Base-by-base conservation (phyloP, 257 asterid species). In the Solanum peruvianum region DNA sequence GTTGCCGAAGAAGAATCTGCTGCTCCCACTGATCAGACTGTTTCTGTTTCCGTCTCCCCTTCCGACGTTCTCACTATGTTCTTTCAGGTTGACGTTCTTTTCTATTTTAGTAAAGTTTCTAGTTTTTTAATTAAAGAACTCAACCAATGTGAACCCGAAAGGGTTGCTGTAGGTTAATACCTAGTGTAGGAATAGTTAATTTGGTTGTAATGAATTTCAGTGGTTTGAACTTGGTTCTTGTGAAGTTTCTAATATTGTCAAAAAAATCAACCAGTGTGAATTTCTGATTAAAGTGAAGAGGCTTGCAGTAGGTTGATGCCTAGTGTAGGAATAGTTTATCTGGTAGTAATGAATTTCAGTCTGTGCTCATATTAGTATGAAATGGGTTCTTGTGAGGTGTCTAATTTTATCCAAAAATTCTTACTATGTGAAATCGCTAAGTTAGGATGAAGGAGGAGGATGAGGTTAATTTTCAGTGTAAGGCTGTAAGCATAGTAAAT, bases 31-130 rank as follows among this genome's bases (percentile, higher is more conserved):
- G 97, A 92, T 62, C 94, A 91, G 89, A 88, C 98, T 21, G 98
- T 96, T 76, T 95, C 99, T 31, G 98, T 95, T 86, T 86, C 98
- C 3, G 96, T 94, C 67, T 95, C 98, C 70, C 94, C 98, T 82
- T 96, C 98, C 81, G 98, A 95, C 90, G 90, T 92, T 69, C 99
- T 96, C 88, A 94, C 94, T 87, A 95, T 96, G 99, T 91, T 94
- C 77, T 94, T 96, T 91, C 98, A 93, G 95, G 99, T 78, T 21
- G 5, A 4, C 29, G 9, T 72, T 72, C 29, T 72, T 72, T 72
- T 37, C 49, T 73, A 6, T 37, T 73, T 10, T 73, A 2, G 11
- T 21, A 37, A 73, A 37, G 81, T 37, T 73, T 21, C 67, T 58
- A 58, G 0, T 58, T 9, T 56, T 56, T 52, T 56, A 5, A 20